Base-by-base conservation (phyloP, 1,284 basidiomycete genomes). In the Filobasidium uniguttulatum region DNA sequence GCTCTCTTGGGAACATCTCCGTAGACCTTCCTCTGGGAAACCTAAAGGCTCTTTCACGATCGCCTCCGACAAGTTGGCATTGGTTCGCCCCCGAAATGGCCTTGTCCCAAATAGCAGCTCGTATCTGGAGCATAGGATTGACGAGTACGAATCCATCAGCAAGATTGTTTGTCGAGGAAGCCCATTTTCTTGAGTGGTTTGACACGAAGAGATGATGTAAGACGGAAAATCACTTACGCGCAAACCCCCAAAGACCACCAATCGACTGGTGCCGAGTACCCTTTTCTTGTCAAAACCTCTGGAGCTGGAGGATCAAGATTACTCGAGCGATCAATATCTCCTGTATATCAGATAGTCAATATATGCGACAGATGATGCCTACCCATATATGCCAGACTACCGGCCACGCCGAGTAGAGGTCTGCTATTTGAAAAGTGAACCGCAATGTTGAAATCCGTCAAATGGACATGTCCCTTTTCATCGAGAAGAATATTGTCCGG, bases 401-500 rank as follows among this genome's bases (percentile, higher is more conserved):
- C 90, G 1, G 90, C 93, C 3, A 98, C 84, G 50, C 86, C 89
- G 1, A 85, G 90, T 64, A 96, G 81, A 53, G 85, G 66, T 30
- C 65, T 56, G 40, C 82, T 75, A 50, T 88, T 83, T 6, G 89
- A 90, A 65, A 88, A 96, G 68, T 97, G 93, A 7, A 97, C 90
- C 14, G 91, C 93, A 58, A 97, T 90, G 66, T 98, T 98, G 73
- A 98, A 94, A 70, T 97, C 93, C 14, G 93, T 97, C 56, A 98
- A 75, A 64, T 97, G 91, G 0, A 88, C 93, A 64, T 98, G 91
- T 0, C 93, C 93, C 59, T 77, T 73, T 38, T 85, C 80, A 68
- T 97, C 93, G 35, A 98, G 75, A 10, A 98, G 76, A 56, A 98
- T 85, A 65, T 98, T 97, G 67, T 98, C 93, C 1, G 93, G 93